Conservation (phyloP, 2,329 filamentous ascomycete species). For the Passalora sequoiae region DNA sequence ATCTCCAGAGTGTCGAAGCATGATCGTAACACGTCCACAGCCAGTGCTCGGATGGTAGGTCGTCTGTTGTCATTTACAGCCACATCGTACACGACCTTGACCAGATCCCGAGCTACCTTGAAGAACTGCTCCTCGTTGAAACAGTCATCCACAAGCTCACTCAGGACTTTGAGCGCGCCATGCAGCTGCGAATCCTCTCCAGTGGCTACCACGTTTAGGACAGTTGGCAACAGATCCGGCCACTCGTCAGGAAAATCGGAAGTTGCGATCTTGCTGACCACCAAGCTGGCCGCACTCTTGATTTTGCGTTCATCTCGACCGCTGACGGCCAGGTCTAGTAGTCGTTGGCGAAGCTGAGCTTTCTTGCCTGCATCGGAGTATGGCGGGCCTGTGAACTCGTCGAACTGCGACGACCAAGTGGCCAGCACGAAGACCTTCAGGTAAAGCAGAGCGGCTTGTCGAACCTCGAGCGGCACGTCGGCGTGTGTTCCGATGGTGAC, state of each 20-base stretch:
- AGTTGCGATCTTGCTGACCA: conserved; percentile 89
- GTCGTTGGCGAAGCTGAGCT: conserved; percentile 62
- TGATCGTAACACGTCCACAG: conserved; percentile 81
- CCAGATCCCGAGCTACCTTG: conserved; percentile 75
- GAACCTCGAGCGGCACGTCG: conserved; percentile 66
- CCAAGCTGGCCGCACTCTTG: conserved; percentile 79
- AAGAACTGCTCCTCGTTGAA: conserved; percentile 96
- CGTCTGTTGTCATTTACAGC: conserved; percentile 71
- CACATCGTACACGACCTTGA: conserved; percentile 76
- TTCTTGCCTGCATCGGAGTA: conserved; percentile 67
- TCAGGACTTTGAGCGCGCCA: conserved; percentile 80
- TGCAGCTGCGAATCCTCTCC: conserved; percentile 78
- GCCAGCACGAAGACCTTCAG: conserved; percentile 78
- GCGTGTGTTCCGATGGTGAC: conserved; percentile 74
- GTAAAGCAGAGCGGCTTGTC: conserved; percentile 75
- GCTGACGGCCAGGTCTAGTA: conserved; percentile 73
- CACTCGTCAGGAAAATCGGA: conserved; percentile 92
- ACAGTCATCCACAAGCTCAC: conserved; percentile 86
- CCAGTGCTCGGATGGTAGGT: conserved; percentile 67
- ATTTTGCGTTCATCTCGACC: conserved; percentile 75
- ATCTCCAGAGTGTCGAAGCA: conserved; percentile 96
- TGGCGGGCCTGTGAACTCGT: conserved; percentile 63
- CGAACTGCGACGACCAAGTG: conserved; percentile 74
- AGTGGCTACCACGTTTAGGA: conserved; percentile 70
- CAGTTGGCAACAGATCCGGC: conserved; percentile 77